Evolutionary conservation across 768 basidiomycete species (phyloP).

Genomic region (Chlorophyllum brunneum): DNA sequence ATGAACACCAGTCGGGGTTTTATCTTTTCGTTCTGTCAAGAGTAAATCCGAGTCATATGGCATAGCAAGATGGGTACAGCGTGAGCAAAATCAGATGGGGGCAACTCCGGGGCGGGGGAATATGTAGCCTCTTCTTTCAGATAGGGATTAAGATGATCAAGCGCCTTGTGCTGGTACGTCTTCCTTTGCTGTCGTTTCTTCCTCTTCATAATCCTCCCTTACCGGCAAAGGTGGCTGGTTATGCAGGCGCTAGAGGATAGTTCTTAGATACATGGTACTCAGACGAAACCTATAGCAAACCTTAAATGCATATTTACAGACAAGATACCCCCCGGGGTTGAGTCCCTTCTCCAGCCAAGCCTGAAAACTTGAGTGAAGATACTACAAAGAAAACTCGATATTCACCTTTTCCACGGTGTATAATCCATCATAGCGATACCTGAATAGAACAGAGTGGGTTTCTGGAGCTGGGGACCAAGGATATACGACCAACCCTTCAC

Average conservation of each 20-base stretch:
- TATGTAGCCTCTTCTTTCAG: background rate
- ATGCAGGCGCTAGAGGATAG: constrained; percentile 42
- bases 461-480: background rate
- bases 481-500: constrained; percentile 53
- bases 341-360: constrained; percentile 75
- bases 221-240: constrained; percentile 51
- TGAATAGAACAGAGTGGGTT: constrained; percentile 20
- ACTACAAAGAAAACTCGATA: background rate
- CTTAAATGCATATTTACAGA: constrained; percentile 86
- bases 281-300: constrained; percentile 32
- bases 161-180: background rate
- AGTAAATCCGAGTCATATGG: background rate
- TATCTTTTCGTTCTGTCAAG: background rate
- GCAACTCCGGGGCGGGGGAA: too few species aligned
- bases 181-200: background rate
- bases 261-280: background rate
- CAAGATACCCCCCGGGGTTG: constrained; percentile 63
- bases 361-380: constrained; percentile 26
- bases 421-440: constrained; percentile 90
- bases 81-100: background rate
- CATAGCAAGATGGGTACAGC: background rate
- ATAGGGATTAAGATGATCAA: background rate
- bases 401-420: constrained; percentile 73
- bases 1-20: too few species aligned
- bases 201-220: constrained; percentile 20